These are phyloP conservation scores for Hymenoscyphus infarciens DNA, from an alignment of 2,329 filamentous ascomycete species.

Conservation along the genomic window DNA sequence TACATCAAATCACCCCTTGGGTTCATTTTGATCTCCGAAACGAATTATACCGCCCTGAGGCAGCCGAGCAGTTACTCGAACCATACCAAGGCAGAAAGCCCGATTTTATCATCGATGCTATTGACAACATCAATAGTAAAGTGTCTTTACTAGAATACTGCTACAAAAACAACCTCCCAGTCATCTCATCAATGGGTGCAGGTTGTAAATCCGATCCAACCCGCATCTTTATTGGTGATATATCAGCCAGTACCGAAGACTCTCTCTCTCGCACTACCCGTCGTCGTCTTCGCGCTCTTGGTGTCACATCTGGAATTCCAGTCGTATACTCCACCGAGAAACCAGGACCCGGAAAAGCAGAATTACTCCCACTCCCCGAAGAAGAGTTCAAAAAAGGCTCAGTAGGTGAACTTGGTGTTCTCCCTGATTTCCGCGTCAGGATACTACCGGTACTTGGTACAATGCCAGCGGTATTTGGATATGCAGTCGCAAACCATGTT, in stretches of 20 bases:
- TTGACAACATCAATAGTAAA: constrained; percentile 98
- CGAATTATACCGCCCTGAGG: constrained; percentile 72
- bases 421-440: constrained; percentile 90
- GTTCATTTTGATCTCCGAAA: constrained; percentile 81
- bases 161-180: constrained; percentile 68
- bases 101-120: constrained; percentile 92
- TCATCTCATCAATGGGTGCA: constrained; percentile 94
- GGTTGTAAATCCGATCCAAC: constrained; percentile 89
- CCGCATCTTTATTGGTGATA: constrained; percentile 84
- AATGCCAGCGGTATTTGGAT: constrained; percentile 95
- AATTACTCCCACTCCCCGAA: constrained; percentile 79
- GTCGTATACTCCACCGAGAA: constrained; percentile 93
- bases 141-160: constrained; percentile 88
- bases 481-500: constrained; percentile 87
- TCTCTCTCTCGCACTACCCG: constrained; percentile 82
- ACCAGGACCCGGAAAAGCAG: constrained; percentile 83
- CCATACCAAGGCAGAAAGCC: constrained; percentile 66
- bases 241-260: constrained; percentile 83
- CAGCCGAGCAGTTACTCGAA: constrained; percentile 63
- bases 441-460: constrained; percentile 93
- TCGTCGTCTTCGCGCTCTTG: constrained; percentile 66
- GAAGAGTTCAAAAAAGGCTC: constrained; percentile 84
- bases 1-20: constrained; percentile 90
- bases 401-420: constrained; percentile 80
- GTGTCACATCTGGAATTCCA: constrained; percentile 80